Evolutionary conservation across 768 basidiomycete genomes (phyloP).

Genomic region (Termitomyces sp.): DNA sequence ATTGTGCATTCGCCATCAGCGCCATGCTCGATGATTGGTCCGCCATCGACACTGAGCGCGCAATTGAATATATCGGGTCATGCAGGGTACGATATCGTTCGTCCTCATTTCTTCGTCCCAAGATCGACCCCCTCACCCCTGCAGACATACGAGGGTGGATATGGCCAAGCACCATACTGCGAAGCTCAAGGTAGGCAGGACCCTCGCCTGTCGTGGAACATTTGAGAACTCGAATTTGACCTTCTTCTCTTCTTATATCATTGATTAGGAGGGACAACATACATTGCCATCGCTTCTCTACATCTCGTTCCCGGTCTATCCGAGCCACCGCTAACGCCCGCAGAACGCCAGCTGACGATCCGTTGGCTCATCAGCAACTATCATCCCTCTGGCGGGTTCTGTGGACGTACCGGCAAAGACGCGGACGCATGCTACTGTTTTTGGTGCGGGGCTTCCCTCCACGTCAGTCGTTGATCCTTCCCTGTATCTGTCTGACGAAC

Average conservation of each 20-base stretch:
- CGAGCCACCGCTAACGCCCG: conserved; percentile 22
- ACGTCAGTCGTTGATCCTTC: conserved; percentile 40
- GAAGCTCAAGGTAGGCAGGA: conserved; percentile 76
- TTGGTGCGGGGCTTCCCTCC: conserved; percentile 83
- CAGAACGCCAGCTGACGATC: conserved; percentile 49
- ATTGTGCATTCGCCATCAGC: conserved; percentile 83
- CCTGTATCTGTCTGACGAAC: background rate
- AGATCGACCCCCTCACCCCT: background rate
- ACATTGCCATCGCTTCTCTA: conserved; percentile 81
- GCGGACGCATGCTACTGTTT: conserved; percentile 96
- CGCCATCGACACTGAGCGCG: conserved; percentile 54
- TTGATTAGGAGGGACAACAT: conserved; percentile 83
- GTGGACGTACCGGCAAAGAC: conserved; percentile 83
- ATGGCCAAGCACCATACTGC: conserved; percentile 71
- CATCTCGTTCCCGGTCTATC: conserved; percentile 36
- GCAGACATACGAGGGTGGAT: conserved; percentile 92
- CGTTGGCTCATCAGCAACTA: conserved; percentile 80
- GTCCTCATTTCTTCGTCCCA: background rate
- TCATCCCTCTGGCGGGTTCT: conserved; percentile 67
- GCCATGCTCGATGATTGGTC: conserved; percentile 79
- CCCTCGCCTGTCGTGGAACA: background rate
- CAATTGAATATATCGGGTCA: conserved; percentile 56
- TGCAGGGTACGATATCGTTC: conserved; percentile 55
- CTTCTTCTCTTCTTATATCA: background rate
- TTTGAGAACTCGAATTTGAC: background rate